These are phyloP conservation scores for Tremella fuciformis DNA, from an alignment of 768 basidiomycete species.

Conservation along the genomic window DNA sequence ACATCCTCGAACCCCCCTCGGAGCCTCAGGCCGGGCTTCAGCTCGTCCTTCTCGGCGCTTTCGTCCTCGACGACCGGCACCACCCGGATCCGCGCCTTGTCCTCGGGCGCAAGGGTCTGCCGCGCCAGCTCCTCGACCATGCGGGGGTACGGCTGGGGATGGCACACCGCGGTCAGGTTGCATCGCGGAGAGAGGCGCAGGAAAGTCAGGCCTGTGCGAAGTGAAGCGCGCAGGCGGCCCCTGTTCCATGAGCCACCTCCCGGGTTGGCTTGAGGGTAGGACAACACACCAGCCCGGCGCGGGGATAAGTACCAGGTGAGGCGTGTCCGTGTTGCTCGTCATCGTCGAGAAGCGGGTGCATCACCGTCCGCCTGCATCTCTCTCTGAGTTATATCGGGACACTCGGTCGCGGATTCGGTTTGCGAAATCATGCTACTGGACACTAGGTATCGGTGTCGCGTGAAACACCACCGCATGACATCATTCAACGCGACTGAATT, in stretches of 20 bases:
- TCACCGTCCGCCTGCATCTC: too few relatives aligned
- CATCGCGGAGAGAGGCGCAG: not conserved
- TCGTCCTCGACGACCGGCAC: not conserved
- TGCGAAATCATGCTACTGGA: too few relatives aligned
- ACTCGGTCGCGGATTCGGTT: too few relatives aligned
- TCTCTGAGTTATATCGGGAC: too few relatives aligned
- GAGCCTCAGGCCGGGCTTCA: not conserved
- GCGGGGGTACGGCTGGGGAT: not conserved
- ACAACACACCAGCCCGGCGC: too few relatives aligned
- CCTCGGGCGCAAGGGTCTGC: not conserved
- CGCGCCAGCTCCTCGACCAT: constrained; percentile 1
- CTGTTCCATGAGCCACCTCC: not conserved
- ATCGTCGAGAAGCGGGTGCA: too few relatives aligned
- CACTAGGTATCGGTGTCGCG: too few relatives aligned
- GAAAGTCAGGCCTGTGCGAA: not conserved
- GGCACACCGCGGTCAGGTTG: not conserved
- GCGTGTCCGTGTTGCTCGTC: too few relatives aligned
- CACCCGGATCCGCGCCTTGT: not conserved
- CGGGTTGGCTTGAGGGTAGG: too few relatives aligned
- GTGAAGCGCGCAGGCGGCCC: not conserved
- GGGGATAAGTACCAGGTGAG: too few relatives aligned
- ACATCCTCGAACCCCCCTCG: constrained; percentile 1
- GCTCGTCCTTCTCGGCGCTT: not conserved
- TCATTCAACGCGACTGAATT: too few relatives aligned
- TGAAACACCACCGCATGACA: too few relatives aligned